Percentiles rank a stretch among this genome's conserved stretches.
Evolutionary conservation across 129 eudicot genomes (phyloP).

Genomic region (Saussurea involucrata): DNA sequence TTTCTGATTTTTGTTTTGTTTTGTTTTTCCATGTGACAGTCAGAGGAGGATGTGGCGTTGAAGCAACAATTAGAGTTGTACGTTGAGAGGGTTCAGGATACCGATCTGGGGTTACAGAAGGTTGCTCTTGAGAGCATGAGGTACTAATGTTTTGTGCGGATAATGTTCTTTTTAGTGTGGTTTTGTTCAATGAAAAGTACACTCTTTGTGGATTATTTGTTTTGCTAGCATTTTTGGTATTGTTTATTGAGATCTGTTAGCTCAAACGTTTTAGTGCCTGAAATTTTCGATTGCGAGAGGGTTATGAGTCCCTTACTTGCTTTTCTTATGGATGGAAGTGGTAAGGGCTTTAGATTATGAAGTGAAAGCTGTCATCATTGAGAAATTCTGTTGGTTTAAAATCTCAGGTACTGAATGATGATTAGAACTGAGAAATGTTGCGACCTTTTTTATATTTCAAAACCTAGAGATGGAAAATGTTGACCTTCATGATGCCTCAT

Average conservation of each 20-base stretch:
- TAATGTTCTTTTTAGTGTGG: neutral
- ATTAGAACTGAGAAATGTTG: neutral
- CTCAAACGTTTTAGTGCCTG: neutral
- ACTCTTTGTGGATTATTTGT: neutral
- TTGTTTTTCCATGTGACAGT: conserved; percentile 32
- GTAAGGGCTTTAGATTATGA: neutral
- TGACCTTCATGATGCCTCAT: neutral
- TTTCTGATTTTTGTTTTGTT: neutral
- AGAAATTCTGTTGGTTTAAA: neutral
- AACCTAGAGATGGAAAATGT: neutral
- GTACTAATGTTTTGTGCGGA: conserved; percentile 14
- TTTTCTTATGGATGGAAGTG: neutral
- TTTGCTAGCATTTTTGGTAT: neutral
- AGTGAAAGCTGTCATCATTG: neutral
- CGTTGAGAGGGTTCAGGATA: conserved; percentile 84
- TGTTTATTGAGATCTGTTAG: conserved; percentile 10
- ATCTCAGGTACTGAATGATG: neutral
- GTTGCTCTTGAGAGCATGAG: conserved; percentile 97
- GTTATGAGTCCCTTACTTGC: neutral
- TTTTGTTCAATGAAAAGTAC: neutral
- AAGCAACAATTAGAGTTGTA: conserved; percentile 89
- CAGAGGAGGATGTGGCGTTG: conserved; percentile 92
- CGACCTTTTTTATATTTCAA: neutral
- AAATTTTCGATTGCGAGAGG: neutral
- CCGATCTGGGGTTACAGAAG: conserved; percentile 74